Conservation (phyloP, 768 basidiomycete genomes). For the Phanerochaete carnosa region DNA sequence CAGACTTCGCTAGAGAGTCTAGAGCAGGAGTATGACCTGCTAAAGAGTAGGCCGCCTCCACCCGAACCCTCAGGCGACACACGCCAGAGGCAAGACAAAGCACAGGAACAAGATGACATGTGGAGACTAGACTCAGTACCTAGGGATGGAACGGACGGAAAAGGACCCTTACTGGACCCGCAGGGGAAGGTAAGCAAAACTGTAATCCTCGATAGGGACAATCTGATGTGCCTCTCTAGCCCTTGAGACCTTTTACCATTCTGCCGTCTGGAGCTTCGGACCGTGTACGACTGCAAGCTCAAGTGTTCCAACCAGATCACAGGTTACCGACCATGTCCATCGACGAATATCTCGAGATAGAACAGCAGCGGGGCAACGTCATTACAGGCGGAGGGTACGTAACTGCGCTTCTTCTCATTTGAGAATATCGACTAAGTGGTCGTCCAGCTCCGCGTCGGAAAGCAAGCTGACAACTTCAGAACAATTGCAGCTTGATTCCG, state of each 20-base stretch:
- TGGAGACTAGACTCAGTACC: constrained; percentile 69
- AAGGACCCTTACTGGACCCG: constrained; percentile 68
- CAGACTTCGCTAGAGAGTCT: constrained; percentile 64
- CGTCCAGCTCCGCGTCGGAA: constrained; percentile 60
- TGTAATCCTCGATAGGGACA: background rate
- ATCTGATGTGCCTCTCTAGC: constrained; percentile 41
- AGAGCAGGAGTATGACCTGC: constrained; percentile 68
- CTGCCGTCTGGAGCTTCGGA: constrained; percentile 69
- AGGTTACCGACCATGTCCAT: constrained; percentile 93
- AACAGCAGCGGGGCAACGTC: constrained; percentile 80
- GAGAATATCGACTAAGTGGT: background rate
- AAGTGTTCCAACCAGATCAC: constrained; percentile 84
- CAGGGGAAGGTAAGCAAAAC: constrained; percentile 66
- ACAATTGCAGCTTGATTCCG: constrained; percentile 72
- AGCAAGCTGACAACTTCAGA: constrained; percentile 70
- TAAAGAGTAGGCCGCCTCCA: constrained; percentile 52
- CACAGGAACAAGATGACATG: constrained; percentile 45
- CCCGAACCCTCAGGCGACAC: constrained; percentile 32
- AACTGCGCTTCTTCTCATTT: background rate
- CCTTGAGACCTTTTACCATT: constrained; percentile 90
- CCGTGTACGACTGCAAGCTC: constrained; percentile 66
- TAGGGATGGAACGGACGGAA: constrained; percentile 35
- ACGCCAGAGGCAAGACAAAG: constrained; percentile 34
- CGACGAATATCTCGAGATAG: constrained; percentile 90
- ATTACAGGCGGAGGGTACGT: constrained; percentile 84